These are phyloP conservation scores for Capsicum baccatum DNA, from an alignment of 257 asterid genomes.

Conservation along the genomic window DNA sequence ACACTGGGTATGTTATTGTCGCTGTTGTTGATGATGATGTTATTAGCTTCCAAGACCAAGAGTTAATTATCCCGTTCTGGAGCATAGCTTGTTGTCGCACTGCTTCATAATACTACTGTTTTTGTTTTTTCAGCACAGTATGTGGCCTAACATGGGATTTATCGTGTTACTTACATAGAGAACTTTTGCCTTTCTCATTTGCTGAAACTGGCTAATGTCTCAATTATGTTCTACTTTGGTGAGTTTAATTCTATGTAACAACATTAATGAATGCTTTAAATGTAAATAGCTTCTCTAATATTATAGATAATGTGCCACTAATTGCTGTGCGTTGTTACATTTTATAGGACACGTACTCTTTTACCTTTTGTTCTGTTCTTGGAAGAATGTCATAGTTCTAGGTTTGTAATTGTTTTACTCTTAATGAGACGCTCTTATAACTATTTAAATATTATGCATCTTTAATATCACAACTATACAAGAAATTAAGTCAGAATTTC, in stretches of 20 bases:
- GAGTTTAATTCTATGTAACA: slow-evolving; percentile 20
- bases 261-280: not conserved
- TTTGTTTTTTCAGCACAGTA: slow-evolving; percentile 46
- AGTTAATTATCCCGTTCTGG: too few species aligned
- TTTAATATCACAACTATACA: too few species aligned
- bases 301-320: not conserved
- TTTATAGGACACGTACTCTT: not conserved
- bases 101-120: not conserved
- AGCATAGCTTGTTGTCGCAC: too few species aligned
- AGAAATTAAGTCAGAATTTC: too few species aligned
- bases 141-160: slow-evolving; percentile 73
- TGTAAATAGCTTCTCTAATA: not conserved
- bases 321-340: not conserved
- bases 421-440: too few species aligned
- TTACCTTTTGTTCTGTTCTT: not conserved
- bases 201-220: slow-evolving; percentile 61
- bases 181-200: slow-evolving; percentile 66
- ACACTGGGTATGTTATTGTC: too few species aligned
- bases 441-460: too few species aligned
- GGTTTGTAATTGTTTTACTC: not conserved
- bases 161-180: slow-evolving; percentile 66
- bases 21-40: too few species aligned
- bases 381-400: not conserved
- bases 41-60: too few species aligned
- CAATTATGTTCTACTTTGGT: slow-evolving; percentile 60